A percentile compares a stretch with the other conserved stretches of the same genome.
Evolutionary conservation across 176 grass and related monocot species (phyloP).

Genomic region (Alloteropsis semialata): DNA sequence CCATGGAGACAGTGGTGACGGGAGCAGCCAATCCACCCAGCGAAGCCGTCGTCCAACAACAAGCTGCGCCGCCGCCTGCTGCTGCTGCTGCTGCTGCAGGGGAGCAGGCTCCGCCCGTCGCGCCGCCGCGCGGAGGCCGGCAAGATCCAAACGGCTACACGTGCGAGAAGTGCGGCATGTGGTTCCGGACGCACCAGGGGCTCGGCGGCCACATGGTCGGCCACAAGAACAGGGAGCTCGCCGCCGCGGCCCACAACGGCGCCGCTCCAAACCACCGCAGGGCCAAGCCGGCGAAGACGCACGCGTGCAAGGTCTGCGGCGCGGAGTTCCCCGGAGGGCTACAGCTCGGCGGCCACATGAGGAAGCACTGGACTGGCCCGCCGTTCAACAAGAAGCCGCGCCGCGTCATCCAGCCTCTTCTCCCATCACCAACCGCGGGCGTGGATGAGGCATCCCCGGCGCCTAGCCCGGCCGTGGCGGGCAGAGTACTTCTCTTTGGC

Average conservation of each 20-base stretch:
- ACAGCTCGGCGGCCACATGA: slow-evolving; percentile 50
- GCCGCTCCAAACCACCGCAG: background rate
- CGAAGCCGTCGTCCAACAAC: background rate
- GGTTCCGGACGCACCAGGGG: slow-evolving; percentile 18
- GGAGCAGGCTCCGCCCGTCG: background rate
- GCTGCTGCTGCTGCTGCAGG: too few relatives aligned
- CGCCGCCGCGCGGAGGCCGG: background rate
- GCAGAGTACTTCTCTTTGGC: slow-evolving; percentile 28
- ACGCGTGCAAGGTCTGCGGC: slow-evolving; percentile 10
- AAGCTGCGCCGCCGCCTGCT: background rate
- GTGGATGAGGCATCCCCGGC: background rate
- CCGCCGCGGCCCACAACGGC: background rate
- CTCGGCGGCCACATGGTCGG: slow-evolving; percentile 40
- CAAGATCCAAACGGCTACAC: background rate
- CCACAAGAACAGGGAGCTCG: slow-evolving; percentile 21
- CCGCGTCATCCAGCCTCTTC: background rate
- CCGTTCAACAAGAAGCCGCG: slow-evolving; percentile 12
- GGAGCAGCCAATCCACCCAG: background rate
- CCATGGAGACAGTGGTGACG: background rate
- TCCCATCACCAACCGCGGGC: background rate
- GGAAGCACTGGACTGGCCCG: slow-evolving; percentile 18
- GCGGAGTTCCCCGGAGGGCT: background rate
- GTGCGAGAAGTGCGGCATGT: background rate
- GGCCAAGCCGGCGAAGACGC: background rate
- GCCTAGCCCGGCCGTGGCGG: background rate